Conservation (phyloP, 176 grass and related monocot genomes). For the Triticum monococcum region DNA sequence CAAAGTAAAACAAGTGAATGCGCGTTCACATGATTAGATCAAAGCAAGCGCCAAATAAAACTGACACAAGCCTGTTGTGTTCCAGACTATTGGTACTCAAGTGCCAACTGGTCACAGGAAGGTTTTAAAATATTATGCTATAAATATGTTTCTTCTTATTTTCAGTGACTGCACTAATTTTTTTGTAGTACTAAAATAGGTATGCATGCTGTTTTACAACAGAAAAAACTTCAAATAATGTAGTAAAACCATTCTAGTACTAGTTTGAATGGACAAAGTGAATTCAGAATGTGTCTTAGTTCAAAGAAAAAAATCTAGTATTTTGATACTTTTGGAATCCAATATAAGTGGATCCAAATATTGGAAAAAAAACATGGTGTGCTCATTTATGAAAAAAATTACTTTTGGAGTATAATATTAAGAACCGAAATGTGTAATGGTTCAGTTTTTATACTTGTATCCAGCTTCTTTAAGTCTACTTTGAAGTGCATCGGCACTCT, state of each 20-base stretch:
- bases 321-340: neutral
- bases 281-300: neutral
- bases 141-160: neutral
- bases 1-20: neutral
- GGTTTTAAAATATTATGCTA: neutral
- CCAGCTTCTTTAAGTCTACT: slow-evolving; percentile 28
- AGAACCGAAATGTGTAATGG: neutral
- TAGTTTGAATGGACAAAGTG: neutral
- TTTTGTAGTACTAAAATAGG: neutral
- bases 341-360: neutral
- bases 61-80: neutral
- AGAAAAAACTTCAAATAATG: neutral
- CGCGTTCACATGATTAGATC: neutral
- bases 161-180: neutral
- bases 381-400: slow-evolving; percentile 4
- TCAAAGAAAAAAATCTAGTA: neutral
- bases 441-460: slow-evolving; percentile 48
- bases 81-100: neutral
- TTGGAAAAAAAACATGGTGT: neutral
- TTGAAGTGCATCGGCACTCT: slow-evolving; percentile 17
- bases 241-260: neutral
- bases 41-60: neutral
- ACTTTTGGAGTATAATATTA: neutral
- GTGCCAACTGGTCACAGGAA: neutral
- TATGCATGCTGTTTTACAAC: neutral